Conservation (phyloP, 129 eudicot species). For the Flaveria brownii region DNA sequence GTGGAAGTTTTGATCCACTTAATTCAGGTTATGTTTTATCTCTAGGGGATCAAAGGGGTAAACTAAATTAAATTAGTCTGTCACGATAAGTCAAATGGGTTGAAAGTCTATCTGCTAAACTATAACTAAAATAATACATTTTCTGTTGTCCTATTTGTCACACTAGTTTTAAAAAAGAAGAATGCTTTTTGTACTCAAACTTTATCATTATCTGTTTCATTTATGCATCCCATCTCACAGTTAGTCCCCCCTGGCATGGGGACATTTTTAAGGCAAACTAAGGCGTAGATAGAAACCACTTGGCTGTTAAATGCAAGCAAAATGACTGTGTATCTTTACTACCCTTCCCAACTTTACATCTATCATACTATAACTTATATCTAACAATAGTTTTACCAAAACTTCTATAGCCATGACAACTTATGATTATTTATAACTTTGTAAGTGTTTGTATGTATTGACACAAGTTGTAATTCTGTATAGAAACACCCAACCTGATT, state of each 20-base stretch:
- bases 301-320: no score
- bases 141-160: background rate
- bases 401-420: background rate
- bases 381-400: background rate
- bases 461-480: conserved; percentile 18
- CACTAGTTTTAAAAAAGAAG: no score
- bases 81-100: background rate
- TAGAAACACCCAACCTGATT: conserved; percentile 45
- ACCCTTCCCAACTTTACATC: no score
- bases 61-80: background rate
- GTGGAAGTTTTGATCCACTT: background rate
- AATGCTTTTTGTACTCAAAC: no score
- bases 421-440: background rate
- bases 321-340: no score
- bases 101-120: background rate
- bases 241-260: no score
- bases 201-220: no score
- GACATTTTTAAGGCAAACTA: no score
- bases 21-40: background rate
- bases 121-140: background rate
- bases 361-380: background rate
- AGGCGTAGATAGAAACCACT: no score
- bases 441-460: conserved; percentile 12
- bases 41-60: background rate
- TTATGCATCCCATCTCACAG: no score